phyloP scores from a whole-genome alignment of 1,284 basidiomycete genomes.

The Cutaneotrichosporon mucoides region DNA sequence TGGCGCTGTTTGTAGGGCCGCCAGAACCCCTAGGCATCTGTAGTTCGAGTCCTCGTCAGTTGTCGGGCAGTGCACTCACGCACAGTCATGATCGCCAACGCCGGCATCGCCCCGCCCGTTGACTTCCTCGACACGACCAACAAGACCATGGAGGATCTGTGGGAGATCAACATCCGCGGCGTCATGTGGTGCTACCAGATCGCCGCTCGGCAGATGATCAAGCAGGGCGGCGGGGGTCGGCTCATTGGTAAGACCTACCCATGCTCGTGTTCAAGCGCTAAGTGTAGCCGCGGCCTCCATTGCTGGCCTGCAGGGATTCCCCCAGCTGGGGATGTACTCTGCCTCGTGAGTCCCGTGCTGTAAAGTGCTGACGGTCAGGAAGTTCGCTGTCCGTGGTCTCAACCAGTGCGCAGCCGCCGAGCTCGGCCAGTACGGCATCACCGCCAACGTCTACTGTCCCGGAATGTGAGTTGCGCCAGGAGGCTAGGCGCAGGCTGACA shows the following conservation, averaged over 20 bases:
- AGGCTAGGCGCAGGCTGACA: too few species aligned
- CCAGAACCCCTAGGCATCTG: too few species aligned
- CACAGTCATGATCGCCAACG: constrained; percentile 50
- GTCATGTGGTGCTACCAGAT: constrained; percentile 49
- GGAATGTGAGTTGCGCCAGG: too few species aligned
- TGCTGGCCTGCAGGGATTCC: neutral
- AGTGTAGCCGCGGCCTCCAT: neutral
- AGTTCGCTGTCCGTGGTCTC: constrained; percentile 52
- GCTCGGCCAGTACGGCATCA: constrained; percentile 50
- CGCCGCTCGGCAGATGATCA: constrained; percentile 52
- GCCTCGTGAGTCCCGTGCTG: neutral
- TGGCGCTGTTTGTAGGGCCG: too few species aligned
- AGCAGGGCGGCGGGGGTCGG: constrained; percentile 50
- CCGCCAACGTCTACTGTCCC: constrained; percentile 50
- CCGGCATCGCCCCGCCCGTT: constrained; percentile 47
- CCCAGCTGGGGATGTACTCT: neutral
- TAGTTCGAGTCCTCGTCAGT: too few species aligned
- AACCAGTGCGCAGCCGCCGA: constrained; percentile 50
- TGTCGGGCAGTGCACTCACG: neutral
- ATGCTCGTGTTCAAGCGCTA: neutral
- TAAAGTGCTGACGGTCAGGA: constrained; percentile 27
- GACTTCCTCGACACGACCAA: constrained; percentile 42
- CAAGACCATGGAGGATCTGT: constrained; percentile 37
- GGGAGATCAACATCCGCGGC: constrained; percentile 46
- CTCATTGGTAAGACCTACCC: constrained; percentile 36